These are phyloP conservation scores for Ballota nigra DNA, from an alignment of 257 asterid species.

Conservation along the genomic window DNA sequence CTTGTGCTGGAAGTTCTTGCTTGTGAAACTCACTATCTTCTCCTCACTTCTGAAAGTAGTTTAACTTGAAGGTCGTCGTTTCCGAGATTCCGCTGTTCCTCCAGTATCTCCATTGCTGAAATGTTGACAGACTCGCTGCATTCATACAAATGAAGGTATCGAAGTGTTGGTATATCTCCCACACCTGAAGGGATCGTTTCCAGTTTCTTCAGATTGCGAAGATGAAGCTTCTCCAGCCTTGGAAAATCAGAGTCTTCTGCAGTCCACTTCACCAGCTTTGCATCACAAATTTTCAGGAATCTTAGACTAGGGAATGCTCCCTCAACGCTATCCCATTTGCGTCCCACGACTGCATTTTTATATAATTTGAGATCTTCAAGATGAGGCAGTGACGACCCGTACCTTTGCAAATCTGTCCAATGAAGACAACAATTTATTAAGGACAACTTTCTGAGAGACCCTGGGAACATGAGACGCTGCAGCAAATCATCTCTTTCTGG, in stretches of 20 bases:
- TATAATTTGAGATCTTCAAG: slow-evolving; percentile 13
- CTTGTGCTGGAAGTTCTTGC: neutral
- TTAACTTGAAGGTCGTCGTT: slow-evolving; percentile 13
- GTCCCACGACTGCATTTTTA: neutral
- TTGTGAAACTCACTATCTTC: neutral
- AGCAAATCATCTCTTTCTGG: neutral
- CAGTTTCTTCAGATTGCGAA: rapidly evolving
- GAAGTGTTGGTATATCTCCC: slow-evolving; percentile 21
- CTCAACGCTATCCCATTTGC: slow-evolving; percentile 10
- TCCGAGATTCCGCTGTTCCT: slow-evolving; percentile 13
- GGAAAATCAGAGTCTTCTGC: slow-evolving; percentile 1
- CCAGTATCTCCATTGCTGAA: slow-evolving; percentile 17
- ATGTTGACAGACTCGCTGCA: neutral
- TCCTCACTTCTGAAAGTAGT: neutral
- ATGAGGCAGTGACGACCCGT: slow-evolving; percentile 1
- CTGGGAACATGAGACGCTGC: neutral
- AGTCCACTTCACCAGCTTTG: slow-evolving; percentile 5
- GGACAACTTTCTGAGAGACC: slow-evolving; percentile 10
- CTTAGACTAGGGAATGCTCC: slow-evolving; percentile 16
- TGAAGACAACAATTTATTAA: neutral
- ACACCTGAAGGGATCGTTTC: slow-evolving; percentile 5
- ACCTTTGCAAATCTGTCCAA: neutral
- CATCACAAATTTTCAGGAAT: neutral
- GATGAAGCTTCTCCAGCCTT: neutral
- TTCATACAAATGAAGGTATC: rapidly evolving